Conservation (phyloP, 2,329 filamentous ascomycete species). For the Paecilomyces niveus region DNA sequence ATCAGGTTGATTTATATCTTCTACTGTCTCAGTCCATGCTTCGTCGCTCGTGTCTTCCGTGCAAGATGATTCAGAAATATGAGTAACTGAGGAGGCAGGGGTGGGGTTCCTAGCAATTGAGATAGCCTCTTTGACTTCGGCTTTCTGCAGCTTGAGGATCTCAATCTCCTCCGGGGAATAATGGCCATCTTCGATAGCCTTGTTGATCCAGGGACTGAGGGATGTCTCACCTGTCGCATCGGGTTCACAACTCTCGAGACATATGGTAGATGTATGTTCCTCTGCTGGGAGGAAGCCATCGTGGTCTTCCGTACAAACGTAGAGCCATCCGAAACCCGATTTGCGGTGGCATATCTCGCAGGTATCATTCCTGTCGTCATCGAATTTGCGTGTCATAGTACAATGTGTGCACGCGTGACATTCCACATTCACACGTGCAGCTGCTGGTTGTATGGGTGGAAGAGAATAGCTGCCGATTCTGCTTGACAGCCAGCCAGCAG, state of each 20-base stretch:
- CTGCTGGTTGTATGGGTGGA: background rate
- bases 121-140: constrained; percentile 17
- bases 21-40: constrained; percentile 10
- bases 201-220: constrained; percentile 34
- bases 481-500: background rate
- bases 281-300: constrained; percentile 38
- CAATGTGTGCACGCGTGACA: constrained; percentile 56
- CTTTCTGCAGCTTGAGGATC: constrained; percentile 36
- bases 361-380: constrained; percentile 36
- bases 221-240: constrained; percentile 8
- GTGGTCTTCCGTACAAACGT: constrained; percentile 62
- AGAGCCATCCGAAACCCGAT: constrained; percentile 63
- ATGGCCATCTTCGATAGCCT: constrained; percentile 34
- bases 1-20: constrained; percentile 7
- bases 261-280: constrained; percentile 20
- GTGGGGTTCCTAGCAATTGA: constrained; percentile 11
- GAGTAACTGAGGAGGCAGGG: background rate
- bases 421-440: background rate
- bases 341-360: constrained; percentile 54
- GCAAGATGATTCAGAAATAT: background rate
- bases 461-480: background rate
- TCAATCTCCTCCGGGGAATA: constrained; percentile 38
- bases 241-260: constrained; percentile 2
- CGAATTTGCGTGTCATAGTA: constrained; percentile 58
- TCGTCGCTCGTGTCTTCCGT: constrained; percentile 6